A percentile compares a stretch with the other conserved stretches of the same genome.
Evolutionary conservation across 345 rosid species (phyloP).

Genomic region (Iberis pinnata): DNA sequence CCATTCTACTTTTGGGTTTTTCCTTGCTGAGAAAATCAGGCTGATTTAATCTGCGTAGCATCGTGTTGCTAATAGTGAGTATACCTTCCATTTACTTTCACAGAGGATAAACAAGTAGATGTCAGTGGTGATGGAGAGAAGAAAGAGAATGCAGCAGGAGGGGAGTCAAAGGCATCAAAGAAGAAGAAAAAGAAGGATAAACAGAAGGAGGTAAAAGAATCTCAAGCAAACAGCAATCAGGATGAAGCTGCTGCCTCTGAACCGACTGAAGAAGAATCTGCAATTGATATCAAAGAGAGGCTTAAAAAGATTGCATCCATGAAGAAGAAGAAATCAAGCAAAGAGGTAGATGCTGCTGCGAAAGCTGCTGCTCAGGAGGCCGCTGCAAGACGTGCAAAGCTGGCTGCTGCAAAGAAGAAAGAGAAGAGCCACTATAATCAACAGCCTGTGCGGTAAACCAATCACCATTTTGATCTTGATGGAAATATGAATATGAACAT

Average conservation of each 20-base stretch:
- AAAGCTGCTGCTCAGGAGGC: constrained; percentile 69
- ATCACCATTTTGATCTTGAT: constrained; percentile 21
- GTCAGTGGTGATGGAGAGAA: constrained; percentile 42
- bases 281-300: constrained; percentile 54
- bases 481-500: constrained; percentile 26
- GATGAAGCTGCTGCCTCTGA: constrained; percentile 32
- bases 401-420: constrained; percentile 81
- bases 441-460: constrained; percentile 58
- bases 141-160: constrained; percentile 46
- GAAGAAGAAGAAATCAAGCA: constrained; percentile 73
- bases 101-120: constrained; percentile 37
- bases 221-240: constrained; percentile 25
- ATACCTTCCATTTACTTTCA: not conserved
- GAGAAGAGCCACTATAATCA: constrained; percentile 83
- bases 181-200: constrained; percentile 80
- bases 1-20: not conserved
- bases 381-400: constrained; percentile 62
- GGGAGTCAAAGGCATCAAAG: constrained; percentile 55
- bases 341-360: constrained; percentile 70
- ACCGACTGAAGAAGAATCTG: constrained; percentile 38
- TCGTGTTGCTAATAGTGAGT: not conserved
- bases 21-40: not conserved
- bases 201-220: constrained; percentile 53
- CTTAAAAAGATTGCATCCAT: constrained; percentile 48
- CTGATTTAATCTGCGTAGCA: not conserved